Conservation (phyloP, 2,329 filamentous ascomycete genomes). For the Lecanosticta acicola region DNA sequence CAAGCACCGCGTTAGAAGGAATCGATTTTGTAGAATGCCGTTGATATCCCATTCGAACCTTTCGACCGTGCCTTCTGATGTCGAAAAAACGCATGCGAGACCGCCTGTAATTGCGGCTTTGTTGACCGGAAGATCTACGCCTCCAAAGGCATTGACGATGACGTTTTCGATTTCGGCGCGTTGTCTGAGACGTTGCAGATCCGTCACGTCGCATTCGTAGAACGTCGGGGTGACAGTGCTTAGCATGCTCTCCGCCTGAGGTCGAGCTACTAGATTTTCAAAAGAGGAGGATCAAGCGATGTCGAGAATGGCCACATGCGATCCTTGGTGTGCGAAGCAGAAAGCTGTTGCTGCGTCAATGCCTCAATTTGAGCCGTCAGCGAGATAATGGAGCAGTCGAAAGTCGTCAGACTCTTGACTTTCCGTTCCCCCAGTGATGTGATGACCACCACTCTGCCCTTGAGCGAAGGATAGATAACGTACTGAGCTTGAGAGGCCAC, state of each 20-base stretch:
- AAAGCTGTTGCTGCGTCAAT: conserved; percentile 57
- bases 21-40: conserved; percentile 63
- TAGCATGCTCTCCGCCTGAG: conserved; percentile 8
- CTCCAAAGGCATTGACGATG: conserved; percentile 41
- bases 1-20: conserved; percentile 54
- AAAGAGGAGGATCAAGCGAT: conserved; percentile 49
- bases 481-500: too few relatives aligned
- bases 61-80: conserved; percentile 56
- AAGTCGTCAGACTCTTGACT: too few relatives aligned
- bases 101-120: conserved; percentile 54
- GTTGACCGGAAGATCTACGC: conserved; percentile 57
- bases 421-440: conserved; percentile 60
- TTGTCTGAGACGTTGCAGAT: conserved; percentile 45
- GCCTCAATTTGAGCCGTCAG: too few relatives aligned
- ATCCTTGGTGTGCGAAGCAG: conserved; percentile 55
- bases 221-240: conserved; percentile 19
- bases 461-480: conserved; percentile 37
- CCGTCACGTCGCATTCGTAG: conserved; percentile 48
- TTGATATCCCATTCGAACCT: conserved; percentile 55
- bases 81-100: conserved; percentile 57
- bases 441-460: conserved; percentile 55
- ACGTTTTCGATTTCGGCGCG: conserved; percentile 38
- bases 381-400: too few relatives aligned
- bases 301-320: conserved; percentile 56
- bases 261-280: conserved; percentile 43